These are phyloP conservation scores for Candida ponderosae DNA, from an alignment of 805 yeast genomes.

Conservation along the genomic window DNA sequence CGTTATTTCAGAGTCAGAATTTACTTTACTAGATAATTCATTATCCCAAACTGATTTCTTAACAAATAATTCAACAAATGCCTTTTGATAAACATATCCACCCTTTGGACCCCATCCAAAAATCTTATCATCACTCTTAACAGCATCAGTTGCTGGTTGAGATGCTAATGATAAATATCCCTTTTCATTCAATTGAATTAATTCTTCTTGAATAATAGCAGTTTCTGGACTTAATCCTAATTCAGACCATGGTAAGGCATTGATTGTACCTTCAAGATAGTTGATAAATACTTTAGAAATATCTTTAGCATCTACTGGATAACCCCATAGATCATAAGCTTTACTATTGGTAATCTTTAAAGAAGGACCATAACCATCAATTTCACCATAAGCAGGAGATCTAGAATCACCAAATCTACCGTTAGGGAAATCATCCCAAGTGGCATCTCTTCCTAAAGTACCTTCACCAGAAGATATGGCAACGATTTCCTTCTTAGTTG, in stretches of 20 bases:
- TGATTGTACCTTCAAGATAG: conserved; percentile 68
- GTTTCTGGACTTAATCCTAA: conserved; percentile 83
- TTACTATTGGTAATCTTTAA: conserved; percentile 64
- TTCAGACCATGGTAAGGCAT: conserved; percentile 89
- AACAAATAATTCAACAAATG: conserved; percentile 88
- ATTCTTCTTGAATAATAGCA: conserved; percentile 84
- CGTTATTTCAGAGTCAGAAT: conserved; percentile 41
- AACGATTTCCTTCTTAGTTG: conserved; percentile 49
- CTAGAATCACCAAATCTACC: conserved; percentile 94
- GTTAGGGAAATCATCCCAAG: conserved; percentile 96
- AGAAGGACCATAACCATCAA: conserved; percentile 94
- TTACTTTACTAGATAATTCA: conserved; percentile 44
- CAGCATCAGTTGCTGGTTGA: conserved; percentile 88
- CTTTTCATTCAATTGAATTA: conserved; percentile 65
- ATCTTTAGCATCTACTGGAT: conserved; percentile 54
- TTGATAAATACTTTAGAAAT: conserved; percentile 58
- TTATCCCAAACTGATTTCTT: conserved; percentile 62
- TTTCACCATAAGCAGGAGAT: conserved; percentile 96
- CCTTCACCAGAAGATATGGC: conserved; percentile 85
- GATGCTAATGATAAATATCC: conserved; percentile 87
- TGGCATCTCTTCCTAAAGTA: conserved; percentile 77
- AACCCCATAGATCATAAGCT: conserved; percentile 76
- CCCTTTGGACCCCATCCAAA: conserved; percentile 97
- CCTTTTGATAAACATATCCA: conserved; percentile 87
- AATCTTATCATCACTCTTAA: conserved; percentile 71